phyloP scores from a whole-genome alignment of 805 yeast species.

The Isabelozyma rhagii region DNA sequence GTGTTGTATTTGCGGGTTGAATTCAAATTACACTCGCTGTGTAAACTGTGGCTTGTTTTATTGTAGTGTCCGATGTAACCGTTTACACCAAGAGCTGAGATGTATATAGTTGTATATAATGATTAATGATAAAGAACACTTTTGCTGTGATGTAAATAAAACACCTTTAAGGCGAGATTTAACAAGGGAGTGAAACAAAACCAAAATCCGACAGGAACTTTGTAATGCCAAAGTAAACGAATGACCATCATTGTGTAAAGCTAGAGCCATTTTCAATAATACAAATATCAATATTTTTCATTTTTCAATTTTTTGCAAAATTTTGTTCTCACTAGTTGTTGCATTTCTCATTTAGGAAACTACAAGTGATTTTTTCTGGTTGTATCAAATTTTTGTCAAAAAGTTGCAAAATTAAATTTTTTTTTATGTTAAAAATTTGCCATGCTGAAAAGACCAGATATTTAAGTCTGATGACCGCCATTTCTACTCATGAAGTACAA shows the following conservation, averaged over 20 bases:
- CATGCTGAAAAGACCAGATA: not conserved
- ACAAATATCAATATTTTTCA: not conserved
- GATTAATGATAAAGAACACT: not conserved
- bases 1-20: constrained; percentile 40
- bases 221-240: no score
- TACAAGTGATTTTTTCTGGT: not conserved
- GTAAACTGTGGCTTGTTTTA: constrained; percentile 36
- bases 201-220: no score
- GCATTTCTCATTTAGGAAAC: not conserved
- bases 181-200: no score
- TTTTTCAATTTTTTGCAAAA: no score
- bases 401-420: not conserved
- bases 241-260: no score
- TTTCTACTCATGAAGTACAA: not conserved
- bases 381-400: not conserved
- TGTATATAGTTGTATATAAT: constrained; percentile 13
- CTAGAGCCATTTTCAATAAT: no score
- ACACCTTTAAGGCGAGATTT: no score
- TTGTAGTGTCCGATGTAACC: constrained; percentile 39
- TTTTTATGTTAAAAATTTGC: not conserved
- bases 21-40: constrained; percentile 37
- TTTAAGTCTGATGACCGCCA: not conserved
- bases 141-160: no score
- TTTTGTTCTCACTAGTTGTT: not conserved
- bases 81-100: constrained; percentile 40